Percentiles rank a stretch among this genome's conserved stretches.
phyloP scores from a whole-genome alignment of 306 rosid genomes.

The Gleditsia sinensis region DNA sequence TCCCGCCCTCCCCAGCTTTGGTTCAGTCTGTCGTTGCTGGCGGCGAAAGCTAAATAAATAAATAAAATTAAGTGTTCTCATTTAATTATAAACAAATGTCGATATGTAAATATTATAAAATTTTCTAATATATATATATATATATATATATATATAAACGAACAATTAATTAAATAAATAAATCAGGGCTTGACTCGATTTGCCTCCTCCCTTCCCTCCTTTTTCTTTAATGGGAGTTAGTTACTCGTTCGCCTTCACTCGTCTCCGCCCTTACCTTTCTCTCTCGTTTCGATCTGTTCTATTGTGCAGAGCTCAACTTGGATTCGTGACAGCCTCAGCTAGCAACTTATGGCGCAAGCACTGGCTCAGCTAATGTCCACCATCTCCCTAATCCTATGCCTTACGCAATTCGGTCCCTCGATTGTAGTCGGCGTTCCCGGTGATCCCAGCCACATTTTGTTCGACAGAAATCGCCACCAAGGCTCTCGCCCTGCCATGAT shows the following conservation, averaged over 20 bases:
- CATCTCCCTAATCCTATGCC: slow-evolving; percentile 19
- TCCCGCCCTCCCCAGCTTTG: neutral
- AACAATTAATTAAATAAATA: neutral
- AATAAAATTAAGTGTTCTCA: neutral
- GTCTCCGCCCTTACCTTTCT: neutral
- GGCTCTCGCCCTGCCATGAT: slow-evolving; percentile 62
- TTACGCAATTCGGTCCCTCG: slow-evolving; percentile 14
- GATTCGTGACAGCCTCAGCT: neutral
- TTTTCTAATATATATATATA: too few species aligned
- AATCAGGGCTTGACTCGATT: neutral
- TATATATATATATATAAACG: neutral
- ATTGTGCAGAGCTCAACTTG: neutral
- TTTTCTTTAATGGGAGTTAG: neutral
- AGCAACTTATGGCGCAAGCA: slow-evolving; percentile 38
- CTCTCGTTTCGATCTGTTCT: slow-evolving; percentile 35
- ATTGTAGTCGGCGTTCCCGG: slow-evolving; percentile 27
- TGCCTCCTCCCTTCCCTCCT: slow-evolving; percentile 8
- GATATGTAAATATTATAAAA: too few species aligned
- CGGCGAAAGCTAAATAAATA: neutral
- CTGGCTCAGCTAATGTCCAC: slow-evolving; percentile 32
- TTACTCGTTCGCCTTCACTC: neutral
- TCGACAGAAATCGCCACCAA: slow-evolving; percentile 19
- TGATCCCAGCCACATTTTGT: slow-evolving; percentile 40
- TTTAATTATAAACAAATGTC: too few species aligned
- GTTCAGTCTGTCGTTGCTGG: neutral